phyloP scores from a whole-genome alignment of 371 early-diverging fungal genomes.

The Mortierella sp. region DNA sequence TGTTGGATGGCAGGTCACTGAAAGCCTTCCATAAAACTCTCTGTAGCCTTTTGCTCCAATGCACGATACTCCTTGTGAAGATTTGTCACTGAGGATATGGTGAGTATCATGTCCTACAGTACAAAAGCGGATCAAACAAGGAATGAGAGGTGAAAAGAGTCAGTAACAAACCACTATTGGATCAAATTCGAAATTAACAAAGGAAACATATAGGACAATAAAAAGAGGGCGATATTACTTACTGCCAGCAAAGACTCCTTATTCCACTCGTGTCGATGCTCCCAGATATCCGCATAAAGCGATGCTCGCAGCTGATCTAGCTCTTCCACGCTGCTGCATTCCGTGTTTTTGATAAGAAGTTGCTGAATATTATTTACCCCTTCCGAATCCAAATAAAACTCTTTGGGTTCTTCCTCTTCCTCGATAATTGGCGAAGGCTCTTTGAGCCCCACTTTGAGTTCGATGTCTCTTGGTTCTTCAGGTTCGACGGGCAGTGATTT shows the following conservation, averaged over 20 bases:
- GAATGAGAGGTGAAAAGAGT: background rate
- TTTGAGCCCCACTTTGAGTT: background rate
- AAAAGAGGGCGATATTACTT: background rate
- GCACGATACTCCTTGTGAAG: constrained; percentile 28
- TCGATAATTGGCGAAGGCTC: background rate
- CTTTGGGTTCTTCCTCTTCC: constrained; percentile 13
- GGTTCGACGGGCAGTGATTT: background rate
- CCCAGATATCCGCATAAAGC: constrained; percentile 45
- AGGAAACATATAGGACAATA: background rate
- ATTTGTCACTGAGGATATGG: constrained; percentile 14
- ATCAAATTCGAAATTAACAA: constrained; percentile 6
- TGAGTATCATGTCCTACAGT: constrained; percentile 33
- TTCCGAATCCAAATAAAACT: too few relatives aligned
- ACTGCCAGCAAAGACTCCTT: constrained; percentile 33
- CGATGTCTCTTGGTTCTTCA: background rate
- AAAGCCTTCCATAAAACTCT: constrained; percentile 1
- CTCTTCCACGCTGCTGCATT: constrained; percentile 36
- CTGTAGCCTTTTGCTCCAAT: constrained; percentile 14
- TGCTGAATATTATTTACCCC: constrained; percentile 7
- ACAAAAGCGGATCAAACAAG: background rate
- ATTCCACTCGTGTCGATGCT: constrained; percentile 40
- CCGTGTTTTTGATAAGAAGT: constrained; percentile 31
- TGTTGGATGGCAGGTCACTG: background rate
- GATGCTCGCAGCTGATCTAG: constrained; percentile 50
- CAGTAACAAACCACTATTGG: background rate